Base-by-base conservation (phyloP, 2,329 filamentous ascomycete species). In the Byssochlamys sp. region DNA sequence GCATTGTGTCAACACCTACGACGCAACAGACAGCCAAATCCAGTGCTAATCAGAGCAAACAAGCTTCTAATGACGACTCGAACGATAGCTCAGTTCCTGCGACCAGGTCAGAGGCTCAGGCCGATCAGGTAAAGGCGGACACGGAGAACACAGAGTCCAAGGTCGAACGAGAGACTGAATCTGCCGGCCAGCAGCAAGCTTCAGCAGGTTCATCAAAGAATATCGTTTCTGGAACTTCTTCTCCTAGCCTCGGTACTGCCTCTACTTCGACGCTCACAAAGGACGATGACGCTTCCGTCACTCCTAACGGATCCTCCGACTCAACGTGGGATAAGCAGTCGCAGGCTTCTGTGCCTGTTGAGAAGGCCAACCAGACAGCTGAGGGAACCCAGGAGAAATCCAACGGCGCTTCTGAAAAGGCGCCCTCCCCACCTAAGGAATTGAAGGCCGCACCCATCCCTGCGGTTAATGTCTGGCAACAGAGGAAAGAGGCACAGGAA, bases 381-480 rank as follows among this genome's bases (percentile, higher is more conserved):
- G 69, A 78, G 51, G 71, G 73, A 33, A 77, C 79, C 65, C 78
- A 79, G 56, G 82, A 85, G 55, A 75, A 79, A 62, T 74, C 80
- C 55, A 75, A 77, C 28, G 77, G 81, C 19, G 78, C 81, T 51
- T 84, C 85, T 62, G 83, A 85, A 65, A 83, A 83, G 63, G 80
- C 82, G 59, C 39, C 39, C n/a, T 76, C 83, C 60, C 77, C 82
- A 65, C 76, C 84, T 51, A 73, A 77, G 60, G 82, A 87, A 65
- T 78, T 96, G 49, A 86, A 87, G 52, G 90, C 94, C 60, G 92
- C 92, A 19, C 88, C 90, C 29, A 80, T 89, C 50, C 94, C 94
- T 0, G 73, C 84, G 1, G 88, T 96, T 58, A 99, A 99, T 71
- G 78, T 91, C 61, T 99, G 94, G 92, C 82, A 86, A 61, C 84